Percentiles rank a stretch among this genome's conserved stretches.
Evolutionary conservation across 176 grass and related monocot species (phyloP).

Genomic region (Aegilops longissima): DNA sequence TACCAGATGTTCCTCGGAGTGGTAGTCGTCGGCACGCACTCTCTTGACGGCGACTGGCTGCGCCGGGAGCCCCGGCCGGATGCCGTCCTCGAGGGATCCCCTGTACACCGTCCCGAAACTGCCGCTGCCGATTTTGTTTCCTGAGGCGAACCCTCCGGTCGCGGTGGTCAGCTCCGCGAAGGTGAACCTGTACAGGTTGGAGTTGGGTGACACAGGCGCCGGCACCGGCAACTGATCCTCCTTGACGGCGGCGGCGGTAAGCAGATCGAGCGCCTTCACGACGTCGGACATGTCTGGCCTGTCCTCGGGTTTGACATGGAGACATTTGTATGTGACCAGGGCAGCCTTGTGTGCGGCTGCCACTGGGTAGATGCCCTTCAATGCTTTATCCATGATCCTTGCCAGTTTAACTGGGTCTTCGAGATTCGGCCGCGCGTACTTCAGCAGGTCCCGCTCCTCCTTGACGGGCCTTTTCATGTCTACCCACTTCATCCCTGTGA

Average conservation of each 20-base stretch:
- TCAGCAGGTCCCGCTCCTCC: background rate
- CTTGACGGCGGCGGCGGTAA: too few relatives aligned
- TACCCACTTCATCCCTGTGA: background rate
- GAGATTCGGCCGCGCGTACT: background rate
- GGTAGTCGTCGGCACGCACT: background rate
- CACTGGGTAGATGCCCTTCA: background rate
- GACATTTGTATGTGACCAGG: background rate
- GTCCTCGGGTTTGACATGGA: background rate
- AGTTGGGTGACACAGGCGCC: background rate
- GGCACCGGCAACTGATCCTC: too few relatives aligned
- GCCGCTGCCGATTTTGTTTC: background rate
- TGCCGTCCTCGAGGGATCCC: background rate
- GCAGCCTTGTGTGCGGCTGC: background rate
- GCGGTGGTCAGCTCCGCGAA: background rate
- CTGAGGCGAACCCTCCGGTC: background rate
- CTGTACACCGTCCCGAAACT: background rate
- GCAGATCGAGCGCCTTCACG: background rate
- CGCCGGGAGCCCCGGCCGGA: background rate
- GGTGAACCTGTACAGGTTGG: background rate
- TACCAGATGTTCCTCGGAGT: background rate
- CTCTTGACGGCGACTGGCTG: background rate
- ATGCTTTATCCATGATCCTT: background rate
- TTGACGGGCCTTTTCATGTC: background rate
- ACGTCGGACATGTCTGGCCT: background rate
- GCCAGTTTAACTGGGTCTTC: background rate